Evolutionary conservation across 2,329 filamentous ascomycete species (phyloP), one percentile per base, ranked within the genome.

Genomic region (Penicillium sp.): DNA sequence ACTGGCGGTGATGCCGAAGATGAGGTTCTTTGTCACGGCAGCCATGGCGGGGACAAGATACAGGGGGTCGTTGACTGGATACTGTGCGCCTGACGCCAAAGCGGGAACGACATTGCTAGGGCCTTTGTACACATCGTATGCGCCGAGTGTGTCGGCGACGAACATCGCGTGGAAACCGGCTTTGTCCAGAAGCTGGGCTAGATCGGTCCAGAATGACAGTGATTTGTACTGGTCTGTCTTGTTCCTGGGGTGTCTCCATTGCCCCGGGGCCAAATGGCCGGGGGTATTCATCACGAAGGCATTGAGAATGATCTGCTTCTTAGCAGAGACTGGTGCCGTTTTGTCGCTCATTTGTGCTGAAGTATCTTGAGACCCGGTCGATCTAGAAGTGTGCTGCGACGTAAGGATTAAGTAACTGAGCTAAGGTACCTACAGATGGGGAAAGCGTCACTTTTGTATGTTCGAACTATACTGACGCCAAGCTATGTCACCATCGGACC

Each of bases 1-100:
- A 0, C 74, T 76, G 0, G 77, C 77, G 0, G 77, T 79, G 2
- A 76, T 73, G 0, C 74, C 77, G 1, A 80, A 73, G 0, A 73
- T 68, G 45, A 77, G 57, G 18, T 67, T 69, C 50, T 72, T 67
- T 1, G 75, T 74, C 2, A 68, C 71, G 1, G 74, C 64, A 5
- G 73, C 71, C 69, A 76, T 69, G 1, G 74, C 73, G 0, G 73
- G 64, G n/a, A 76, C 67, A 4, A 60, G 54, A 45, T 62, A 63
- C 16, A 67, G 55, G 0, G 68, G 64, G 55, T 72, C 70, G 8
- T 63, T 66, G 30, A 71, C 63, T 0, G 69, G 69, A 36, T 71
- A 70, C 39, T 71, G 71, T 2, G 68, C 67, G 4, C 61, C 71
- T 1, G 57, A 59, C 12, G 56, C 58, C 11, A 65, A 60, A 2